Percentiles rank a stretch among this genome's conserved stretches.
These are phyloP conservation scores for Hygrophorus russula DNA, from an alignment of 768 basidiomycete species.

Conservation along the genomic window DNA sequence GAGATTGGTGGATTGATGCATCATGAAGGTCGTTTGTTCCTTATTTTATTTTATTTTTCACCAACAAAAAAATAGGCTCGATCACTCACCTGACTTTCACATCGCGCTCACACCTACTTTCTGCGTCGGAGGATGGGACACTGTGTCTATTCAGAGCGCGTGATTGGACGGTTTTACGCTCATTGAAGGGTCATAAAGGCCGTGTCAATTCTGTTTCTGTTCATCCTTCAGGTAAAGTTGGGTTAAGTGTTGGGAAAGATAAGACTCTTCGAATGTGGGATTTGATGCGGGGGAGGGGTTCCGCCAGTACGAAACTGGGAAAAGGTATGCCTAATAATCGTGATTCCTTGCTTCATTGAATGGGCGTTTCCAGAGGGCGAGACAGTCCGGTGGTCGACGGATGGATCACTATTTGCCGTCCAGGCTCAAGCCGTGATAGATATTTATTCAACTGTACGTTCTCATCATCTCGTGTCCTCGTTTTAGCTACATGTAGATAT, in stretches of 20 bases:
- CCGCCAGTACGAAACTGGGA: slow-evolving; percentile 81
- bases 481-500: neutral
- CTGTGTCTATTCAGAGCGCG: slow-evolving; percentile 84
- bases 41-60: slow-evolving; percentile 1
- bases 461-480: slow-evolving; percentile 6
- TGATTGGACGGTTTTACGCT: slow-evolving; percentile 86
- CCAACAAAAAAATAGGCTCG: slow-evolving; percentile 45
- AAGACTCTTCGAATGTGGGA: slow-evolving; percentile 96
- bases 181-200: slow-evolving; percentile 88
- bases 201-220: slow-evolving; percentile 84
- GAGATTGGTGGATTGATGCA: slow-evolving; percentile 94
- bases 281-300: slow-evolving; percentile 87
- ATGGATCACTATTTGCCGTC: slow-evolving; percentile 72
- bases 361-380: slow-evolving; percentile 60
- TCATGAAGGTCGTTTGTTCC: slow-evolving; percentile 60
- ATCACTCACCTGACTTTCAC: slow-evolving; percentile 85
- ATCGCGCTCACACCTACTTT: slow-evolving; percentile 80
- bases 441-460: slow-evolving; percentile 65
- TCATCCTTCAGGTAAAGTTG: slow-evolving; percentile 89
- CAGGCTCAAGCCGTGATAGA: slow-evolving; percentile 69
- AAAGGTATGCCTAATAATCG: slow-evolving; percentile 42
- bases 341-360: neutral
- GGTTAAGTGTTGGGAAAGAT: slow-evolving; percentile 85
- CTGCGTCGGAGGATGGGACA: slow-evolving; percentile 88
- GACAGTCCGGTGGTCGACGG: slow-evolving; percentile 76